phyloP scores from a whole-genome alignment of 179 eudicot genomes.

The Spinacia oleracea region DNA sequence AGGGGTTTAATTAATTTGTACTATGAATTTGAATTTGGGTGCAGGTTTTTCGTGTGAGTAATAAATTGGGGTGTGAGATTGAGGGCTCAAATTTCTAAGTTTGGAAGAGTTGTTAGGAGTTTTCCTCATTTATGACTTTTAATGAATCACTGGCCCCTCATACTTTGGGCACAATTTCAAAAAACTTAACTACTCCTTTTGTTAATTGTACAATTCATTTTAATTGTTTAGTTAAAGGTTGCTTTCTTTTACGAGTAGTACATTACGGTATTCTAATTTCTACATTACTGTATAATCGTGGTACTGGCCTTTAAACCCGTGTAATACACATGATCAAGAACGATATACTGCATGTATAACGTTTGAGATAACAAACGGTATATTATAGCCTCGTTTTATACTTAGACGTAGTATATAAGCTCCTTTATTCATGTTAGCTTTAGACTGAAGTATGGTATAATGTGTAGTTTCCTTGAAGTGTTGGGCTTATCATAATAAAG shows the following conservation, averaged over 20 bases:
- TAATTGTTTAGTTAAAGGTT: not conserved
- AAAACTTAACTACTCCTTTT: not conserved
- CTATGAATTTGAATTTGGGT: too few relatives aligned
- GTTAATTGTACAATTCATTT: not conserved
- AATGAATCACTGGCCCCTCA: constrained; percentile 2
- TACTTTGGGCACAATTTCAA: not conserved
- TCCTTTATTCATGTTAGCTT: not conserved
- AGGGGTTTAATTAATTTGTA: not conserved
- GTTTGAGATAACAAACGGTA: too few relatives aligned
- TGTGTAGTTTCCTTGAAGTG: not conserved
- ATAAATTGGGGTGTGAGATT: not conserved
- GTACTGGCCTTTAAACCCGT: too few relatives aligned
- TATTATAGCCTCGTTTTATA: too few relatives aligned
- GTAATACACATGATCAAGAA: too few relatives aligned
- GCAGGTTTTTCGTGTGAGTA: constrained; percentile 8
- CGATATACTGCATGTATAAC: too few relatives aligned
- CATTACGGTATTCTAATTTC: too few relatives aligned
- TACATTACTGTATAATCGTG: too few relatives aligned
- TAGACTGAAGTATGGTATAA: not conserved
- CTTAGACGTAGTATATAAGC: too few relatives aligned
- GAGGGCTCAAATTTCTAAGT: constrained; percentile 3
- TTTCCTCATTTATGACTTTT: constrained; percentile 26
- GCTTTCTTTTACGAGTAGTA: not conserved
- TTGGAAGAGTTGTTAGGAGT: constrained; percentile 10
- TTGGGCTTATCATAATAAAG: not conserved